Conservation (phyloP, 345 rosid species). For the Geranium rotundifolium region DNA sequence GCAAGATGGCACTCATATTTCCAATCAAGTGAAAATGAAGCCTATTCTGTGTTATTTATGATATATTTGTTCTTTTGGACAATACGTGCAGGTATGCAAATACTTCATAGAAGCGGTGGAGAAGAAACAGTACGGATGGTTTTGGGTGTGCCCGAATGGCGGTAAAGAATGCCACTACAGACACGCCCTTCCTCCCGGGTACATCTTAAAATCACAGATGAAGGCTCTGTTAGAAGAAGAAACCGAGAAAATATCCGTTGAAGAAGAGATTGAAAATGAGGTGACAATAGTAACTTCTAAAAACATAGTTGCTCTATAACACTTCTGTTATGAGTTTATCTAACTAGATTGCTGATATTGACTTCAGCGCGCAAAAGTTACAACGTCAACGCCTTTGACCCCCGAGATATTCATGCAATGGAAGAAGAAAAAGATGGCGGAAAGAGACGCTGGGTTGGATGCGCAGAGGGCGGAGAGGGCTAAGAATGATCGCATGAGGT, state of each 20-base stretch:
- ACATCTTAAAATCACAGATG: slow-evolving; percentile 58
- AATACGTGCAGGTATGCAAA: slow-evolving; percentile 42
- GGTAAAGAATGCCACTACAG: slow-evolving; percentile 59
- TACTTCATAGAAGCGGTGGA: slow-evolving; percentile 63
- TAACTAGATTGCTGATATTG: slow-evolving; percentile 4
- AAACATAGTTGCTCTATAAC: background rate
- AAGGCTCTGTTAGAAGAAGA: slow-evolving; percentile 60
- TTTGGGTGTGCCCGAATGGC: slow-evolving; percentile 69
- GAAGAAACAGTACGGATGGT: slow-evolving; percentile 74
- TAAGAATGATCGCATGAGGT: slow-evolving; percentile 64
- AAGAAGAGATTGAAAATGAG: slow-evolving; percentile 62
- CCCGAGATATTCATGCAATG: slow-evolving; percentile 47
- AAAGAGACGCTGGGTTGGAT: slow-evolving; percentile 47
- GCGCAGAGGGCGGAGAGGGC: slow-evolving; percentile 46
- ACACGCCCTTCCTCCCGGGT: slow-evolving; percentile 72
- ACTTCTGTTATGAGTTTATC: background rate
- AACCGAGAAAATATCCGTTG: slow-evolving; percentile 36
- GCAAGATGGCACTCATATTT: too few species aligned
- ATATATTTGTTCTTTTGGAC: background rate
- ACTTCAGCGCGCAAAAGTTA: slow-evolving; percentile 40
- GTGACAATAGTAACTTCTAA: slow-evolving; percentile 6
- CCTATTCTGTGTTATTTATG: background rate
- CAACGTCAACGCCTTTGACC: slow-evolving; percentile 42
- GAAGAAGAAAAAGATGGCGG: slow-evolving; percentile 53
- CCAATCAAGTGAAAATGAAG: background rate